phyloP scores from a whole-genome alignment of 345 rosid genomes.

The Ceriops zippeliana region DNA sequence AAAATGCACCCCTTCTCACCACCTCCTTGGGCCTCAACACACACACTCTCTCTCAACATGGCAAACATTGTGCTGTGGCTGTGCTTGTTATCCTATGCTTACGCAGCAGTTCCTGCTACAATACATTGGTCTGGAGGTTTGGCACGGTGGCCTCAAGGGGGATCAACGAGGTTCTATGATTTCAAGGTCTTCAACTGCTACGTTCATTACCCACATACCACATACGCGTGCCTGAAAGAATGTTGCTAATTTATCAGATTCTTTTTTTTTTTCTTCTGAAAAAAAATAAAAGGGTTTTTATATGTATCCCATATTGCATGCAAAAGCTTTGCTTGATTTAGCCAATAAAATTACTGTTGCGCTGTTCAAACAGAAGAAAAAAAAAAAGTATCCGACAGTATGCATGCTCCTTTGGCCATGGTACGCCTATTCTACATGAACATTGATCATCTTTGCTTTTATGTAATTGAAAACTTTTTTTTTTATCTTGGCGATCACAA shows the following conservation, averaged over 20 bases:
- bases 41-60: constrained; percentile 26
- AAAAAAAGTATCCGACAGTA: no score
- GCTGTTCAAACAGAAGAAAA: no score
- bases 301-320: no score
- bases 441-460: not conserved
- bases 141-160: constrained; percentile 30
- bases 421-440: no score
- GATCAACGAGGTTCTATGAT: constrained; percentile 65
- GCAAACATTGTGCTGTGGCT: constrained; percentile 29
- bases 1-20: constrained; percentile 16
- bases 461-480: not conserved
- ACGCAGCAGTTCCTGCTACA: constrained; percentile 21
- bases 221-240: no score
- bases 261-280: no score
- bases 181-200: constrained; percentile 47
- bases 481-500: not conserved
- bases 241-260: no score
- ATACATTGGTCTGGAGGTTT: constrained; percentile 15
- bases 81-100: constrained; percentile 32
- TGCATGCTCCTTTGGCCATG: no score
- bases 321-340: no score
- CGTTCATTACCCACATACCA: not conserved
- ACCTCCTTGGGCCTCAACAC: not conserved
- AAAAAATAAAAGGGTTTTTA: no score
- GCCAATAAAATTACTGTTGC: no score